Evolutionary conservation across 495 filamentous ascomycete species (phyloP).

Genomic region (Trichoderma virens): DNA sequence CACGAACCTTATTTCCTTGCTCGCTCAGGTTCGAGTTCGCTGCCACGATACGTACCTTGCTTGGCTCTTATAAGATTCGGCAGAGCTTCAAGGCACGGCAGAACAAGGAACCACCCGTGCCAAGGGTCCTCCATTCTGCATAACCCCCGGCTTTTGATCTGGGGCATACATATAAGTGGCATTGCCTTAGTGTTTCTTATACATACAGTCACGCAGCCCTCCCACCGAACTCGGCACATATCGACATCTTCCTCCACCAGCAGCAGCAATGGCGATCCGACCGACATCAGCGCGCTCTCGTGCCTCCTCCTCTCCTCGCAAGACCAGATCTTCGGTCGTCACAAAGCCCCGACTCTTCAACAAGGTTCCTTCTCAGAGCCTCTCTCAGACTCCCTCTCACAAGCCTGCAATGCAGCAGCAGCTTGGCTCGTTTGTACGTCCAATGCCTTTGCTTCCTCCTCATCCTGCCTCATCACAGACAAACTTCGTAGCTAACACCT

Average conservation of each 20-base stretch:
- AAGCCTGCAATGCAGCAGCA: no score
- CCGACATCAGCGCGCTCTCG: neutral
- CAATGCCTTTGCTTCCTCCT: no score
- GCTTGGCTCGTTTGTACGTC: neutral
- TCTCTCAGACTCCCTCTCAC: no score
- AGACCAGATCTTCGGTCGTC: neutral
- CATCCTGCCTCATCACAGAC: no score
- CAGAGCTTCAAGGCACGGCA: no score
- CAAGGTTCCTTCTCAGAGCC: neutral
- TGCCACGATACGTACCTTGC: no score
- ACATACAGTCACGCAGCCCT: neutral
- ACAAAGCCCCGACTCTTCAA: neutral
- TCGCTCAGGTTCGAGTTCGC: neutral
- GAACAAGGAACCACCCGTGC: no score
- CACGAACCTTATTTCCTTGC: constrained; percentile 1
- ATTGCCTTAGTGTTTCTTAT: neutral
- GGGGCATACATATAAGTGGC: neutral
- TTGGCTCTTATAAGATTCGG: no score
- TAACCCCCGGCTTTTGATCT: neutral
- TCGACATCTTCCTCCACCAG: neutral
- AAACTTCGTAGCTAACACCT: neutral
- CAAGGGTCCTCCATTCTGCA: neutral
- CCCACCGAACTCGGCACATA: neutral
- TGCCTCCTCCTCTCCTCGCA: neutral
- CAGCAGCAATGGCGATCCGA: neutral